Base-by-base conservation (phyloP, 192 early-diverging fungal genomes). In the Coemansia sp. region DNA sequence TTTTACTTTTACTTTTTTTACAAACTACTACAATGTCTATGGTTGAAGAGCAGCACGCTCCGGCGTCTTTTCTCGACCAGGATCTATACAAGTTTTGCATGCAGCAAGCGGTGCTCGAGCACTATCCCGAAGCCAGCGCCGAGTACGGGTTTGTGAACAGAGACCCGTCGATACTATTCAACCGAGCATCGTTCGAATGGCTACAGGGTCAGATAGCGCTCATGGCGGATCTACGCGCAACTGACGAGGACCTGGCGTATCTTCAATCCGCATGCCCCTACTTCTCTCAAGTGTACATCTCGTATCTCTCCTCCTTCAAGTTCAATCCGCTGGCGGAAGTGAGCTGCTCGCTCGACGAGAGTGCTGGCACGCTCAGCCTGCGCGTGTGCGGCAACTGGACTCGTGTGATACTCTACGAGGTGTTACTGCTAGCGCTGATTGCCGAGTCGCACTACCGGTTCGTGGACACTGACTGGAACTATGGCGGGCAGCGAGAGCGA, bases 31-130 rank as follows among this genome's bases (percentile, higher is more conserved):
- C 19, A 11, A 25, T 27, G 49, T 1, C 39, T 0, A 22, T 31
- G 10, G 51, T 47, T 8, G 66, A 71, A 25, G 53, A 78, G 35
- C n/a, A 78, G 35, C 12, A 24, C 35, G 24, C 70, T 20, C 77
- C 83, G 8, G 43, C 43, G 19, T 92, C 89, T 11, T 87, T 94
- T 43, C 87, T 94, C 14, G 93, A 93, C 63, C 91, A 91, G 80
- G 92, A 93, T 65, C 79, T 91, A 60, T 92, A 93, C 88, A 93
- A 93, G 68, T 90, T 93, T 37, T 87, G 89, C 36, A 93, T 93
- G 92, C 91, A 92, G 67, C 86, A 93, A 59, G 89, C 88, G 0
- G 87, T 92, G 11, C 67, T 89, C 15, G 84, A 90, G 62, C 88
- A 91, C 42, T 93, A 90, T 57, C 87, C 85, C 12, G 69, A 86